Conservation (phyloP, 345 rosid genomes). For the Brassica carinata region DNA sequence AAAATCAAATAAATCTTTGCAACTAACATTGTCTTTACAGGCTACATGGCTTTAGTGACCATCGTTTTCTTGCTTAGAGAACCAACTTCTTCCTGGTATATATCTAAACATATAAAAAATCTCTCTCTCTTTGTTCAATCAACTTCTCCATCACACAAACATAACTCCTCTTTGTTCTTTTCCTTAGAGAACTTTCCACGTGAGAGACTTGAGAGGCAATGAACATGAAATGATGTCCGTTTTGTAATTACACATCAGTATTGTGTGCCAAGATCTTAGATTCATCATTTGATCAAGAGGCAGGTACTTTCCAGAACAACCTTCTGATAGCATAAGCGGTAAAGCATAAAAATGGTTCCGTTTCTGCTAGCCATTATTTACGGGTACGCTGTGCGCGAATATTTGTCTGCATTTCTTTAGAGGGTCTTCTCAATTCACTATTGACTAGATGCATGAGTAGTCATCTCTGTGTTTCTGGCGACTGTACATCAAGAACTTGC, state of each 20-base stretch:
- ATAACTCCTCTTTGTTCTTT: conserved; percentile 5
- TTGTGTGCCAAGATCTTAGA: conserved; percentile 87
- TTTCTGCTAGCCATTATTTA: not conserved
- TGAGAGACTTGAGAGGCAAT: conserved; percentile 44
- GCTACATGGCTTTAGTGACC: conserved; percentile 79
- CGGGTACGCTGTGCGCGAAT: no score
- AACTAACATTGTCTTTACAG: conserved; percentile 78
- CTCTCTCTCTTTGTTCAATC: not conserved
- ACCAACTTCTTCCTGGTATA: conserved; percentile 73
- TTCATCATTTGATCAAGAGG: conserved; percentile 90
- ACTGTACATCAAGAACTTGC: no score
- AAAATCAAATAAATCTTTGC: conserved; percentile 87
- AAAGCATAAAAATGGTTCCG: not conserved
- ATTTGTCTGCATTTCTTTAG: no score
- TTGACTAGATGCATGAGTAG: no score
- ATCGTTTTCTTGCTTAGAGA: conserved; percentile 68
- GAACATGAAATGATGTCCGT: conserved; percentile 73
- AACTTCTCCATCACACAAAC: not conserved
- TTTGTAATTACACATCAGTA: conserved; percentile 91
- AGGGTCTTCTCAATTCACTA: no score
- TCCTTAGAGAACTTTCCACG: conserved; percentile 62
- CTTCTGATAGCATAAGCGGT: conserved; percentile 73
- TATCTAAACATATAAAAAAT: conserved; percentile 1
- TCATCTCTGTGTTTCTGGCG: no score
- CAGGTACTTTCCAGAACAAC: conserved; percentile 86